Base-by-base conservation (phyloP, 2,329 filamentous ascomycete genomes). In the Colletotrichum sp. region DNA sequence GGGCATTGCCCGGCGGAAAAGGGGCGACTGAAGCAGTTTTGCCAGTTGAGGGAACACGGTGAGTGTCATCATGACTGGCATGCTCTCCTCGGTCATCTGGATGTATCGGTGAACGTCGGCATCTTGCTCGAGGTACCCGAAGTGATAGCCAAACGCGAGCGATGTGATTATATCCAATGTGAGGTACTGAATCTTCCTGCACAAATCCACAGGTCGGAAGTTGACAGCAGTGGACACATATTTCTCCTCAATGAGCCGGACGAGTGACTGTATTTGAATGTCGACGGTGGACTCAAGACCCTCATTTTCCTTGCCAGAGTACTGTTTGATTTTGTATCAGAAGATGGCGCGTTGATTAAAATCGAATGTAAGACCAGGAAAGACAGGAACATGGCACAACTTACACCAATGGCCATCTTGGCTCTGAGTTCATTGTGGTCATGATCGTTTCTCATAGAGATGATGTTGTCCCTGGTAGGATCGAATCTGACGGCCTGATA, bases 161-260 rank as follows among this genome's bases (percentile, higher is more conserved):
- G 87, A 86, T 39, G 86, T 89, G 77, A 92, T 90, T 52, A 91
- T 87, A 74, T 92, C 91, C 6, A 92, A 82, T 1, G 89, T 90
- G 71, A 92, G 88, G 82, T 85, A 91, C 57, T 90, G 88, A 5
- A 86, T 85, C 76, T 89, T 89, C 36, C 82, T 80, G 13, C 85
- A 87, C 68, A 89, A 79, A 78, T 92, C 89, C 81, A 91, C 83
- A 6, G 87, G 82, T 49, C 89, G 88, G 60, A 81, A 83, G 2
- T 78, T 62, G 1, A 39, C 60, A 4, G 82, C 75, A 12, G 75
- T 84, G 2, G 85, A 86, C 28, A 86, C 79, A 78, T 89, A 90
- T 74, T 87, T 88, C n/a, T 77, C 79, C 66, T 87, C 85, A 70
- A 92, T 87, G 10, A 91, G 83, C 8, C 84, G 79, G 34, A 92